Conservation (phyloP, 208 protist species). For the Leishmania lainsoni region DNA sequence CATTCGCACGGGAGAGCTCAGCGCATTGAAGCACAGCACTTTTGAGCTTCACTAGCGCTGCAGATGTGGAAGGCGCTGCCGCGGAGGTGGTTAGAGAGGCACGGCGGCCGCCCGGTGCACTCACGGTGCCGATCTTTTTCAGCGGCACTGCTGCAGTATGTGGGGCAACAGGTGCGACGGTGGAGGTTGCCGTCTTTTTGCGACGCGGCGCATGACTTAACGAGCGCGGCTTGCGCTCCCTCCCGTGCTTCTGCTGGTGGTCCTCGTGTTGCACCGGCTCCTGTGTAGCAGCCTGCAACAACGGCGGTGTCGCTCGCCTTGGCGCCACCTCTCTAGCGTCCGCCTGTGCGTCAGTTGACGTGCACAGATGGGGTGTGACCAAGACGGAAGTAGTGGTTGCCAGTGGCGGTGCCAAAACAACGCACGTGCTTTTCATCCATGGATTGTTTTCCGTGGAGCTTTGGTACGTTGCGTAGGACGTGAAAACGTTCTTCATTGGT, state of each 20-base stretch:
- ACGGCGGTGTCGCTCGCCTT: not conserved
- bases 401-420: conserved; percentile 12
- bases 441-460: not conserved
- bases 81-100: not conserved
- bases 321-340: not conserved
- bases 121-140: not conserved
- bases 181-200: not conserved
- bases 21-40: conserved; percentile 33
- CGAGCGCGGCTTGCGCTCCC: not conserved
- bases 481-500: conserved; percentile 21
- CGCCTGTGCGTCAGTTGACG: too few species aligned
- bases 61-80: not conserved
- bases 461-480: conserved; percentile 35
- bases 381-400: not conserved
- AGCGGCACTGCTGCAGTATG: not conserved
- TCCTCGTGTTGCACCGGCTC: not conserved
- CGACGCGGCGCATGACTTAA: not conserved
- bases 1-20: conserved; percentile 44
- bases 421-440: not conserved
- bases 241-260: not conserved
- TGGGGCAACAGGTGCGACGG: not conserved
- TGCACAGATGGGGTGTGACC: not conserved
- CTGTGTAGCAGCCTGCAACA: not conserved
- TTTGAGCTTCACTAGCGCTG: not conserved
- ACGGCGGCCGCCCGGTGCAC: not conserved